Evolutionary conservation across 176 grass and related monocot species (phyloP), one percentile per base, ranked within the genome.

Genomic region (Bromus sterilis): DNA sequence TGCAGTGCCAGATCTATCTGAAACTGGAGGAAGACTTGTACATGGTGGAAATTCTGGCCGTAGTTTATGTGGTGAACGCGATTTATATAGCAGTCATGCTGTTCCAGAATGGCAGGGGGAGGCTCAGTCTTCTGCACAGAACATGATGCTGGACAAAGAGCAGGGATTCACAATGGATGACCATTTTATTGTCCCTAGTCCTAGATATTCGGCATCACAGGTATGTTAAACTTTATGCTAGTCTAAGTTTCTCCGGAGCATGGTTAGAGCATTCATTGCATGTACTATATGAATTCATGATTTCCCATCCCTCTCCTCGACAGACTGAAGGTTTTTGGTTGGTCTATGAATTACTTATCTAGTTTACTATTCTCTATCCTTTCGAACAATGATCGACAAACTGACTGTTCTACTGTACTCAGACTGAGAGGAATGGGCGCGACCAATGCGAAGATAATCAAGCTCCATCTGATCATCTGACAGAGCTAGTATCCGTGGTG

Each of bases 1-100:
- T 84, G 25, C 28, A 66, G 61, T 87, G n/a, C 60, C 35, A 81
- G 61, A 68, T 28, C 9, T 60, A 56, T 67, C 80, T 59, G 83
- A 79, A 83, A 60, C 36, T 61, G 75, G 42, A 83, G 67, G 56
- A 62, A 79, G 43, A 71, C 34, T 40, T 86, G 21, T 67, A 11
- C 88, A 79, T 67, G 32, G 29, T 81, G 63, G 34, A 84, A 66
- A 36, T 44, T 73, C 26, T 56, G 36, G n/a, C 59, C 61, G 59
- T 75, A n/a, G 62, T 34, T 71, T 79, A 59, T 12, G 46, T 6
- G 53, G 44, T 42, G 63, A 46, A 63, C 36, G 24, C 32, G 44
- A 56, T 70, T 32, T 51, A 2, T 42, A 33, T 71, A 64, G 57
- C 35, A 56, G 41, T 29, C 53, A 5, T 9, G 18, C 34, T 46